Conservation (phyloP, 495 filamentous ascomycete species). For the Evernia prunastri region DNA sequence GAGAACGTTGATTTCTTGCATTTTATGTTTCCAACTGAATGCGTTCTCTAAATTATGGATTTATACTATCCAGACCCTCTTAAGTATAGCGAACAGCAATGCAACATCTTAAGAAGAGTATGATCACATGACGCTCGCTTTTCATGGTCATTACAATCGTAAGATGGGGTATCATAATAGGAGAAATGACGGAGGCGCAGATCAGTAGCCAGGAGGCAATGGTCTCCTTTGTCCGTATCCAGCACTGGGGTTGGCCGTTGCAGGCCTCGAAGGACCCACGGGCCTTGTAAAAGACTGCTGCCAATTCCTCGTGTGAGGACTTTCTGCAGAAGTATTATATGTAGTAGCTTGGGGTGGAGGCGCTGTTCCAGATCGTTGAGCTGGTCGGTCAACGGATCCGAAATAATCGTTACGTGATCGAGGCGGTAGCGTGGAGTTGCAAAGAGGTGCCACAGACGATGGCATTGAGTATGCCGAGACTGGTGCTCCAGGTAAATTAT, state of each 20-base stretch:
- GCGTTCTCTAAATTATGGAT: neutral
- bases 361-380: constrained; percentile 25
- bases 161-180: neutral
- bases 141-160: neutral
- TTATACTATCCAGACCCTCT: neutral
- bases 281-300: constrained; percentile 14
- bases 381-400: constrained; percentile 5
- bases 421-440: constrained; percentile 12
- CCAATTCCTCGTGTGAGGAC: constrained; percentile 13
- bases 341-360: constrained; percentile 18
- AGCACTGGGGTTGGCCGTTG: constrained; percentile 18
- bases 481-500: neutral
- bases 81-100: neutral
- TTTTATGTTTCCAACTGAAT: neutral
- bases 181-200: neutral
- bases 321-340: constrained; percentile 6
- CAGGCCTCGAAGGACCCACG: constrained; percentile 19
- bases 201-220: constrained; percentile 10
- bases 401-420: constrained; percentile 19
- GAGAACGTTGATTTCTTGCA: neutral
- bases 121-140: neutral
- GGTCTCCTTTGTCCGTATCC: constrained; percentile 13
- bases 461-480: neutral
- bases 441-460: constrained; percentile 6
- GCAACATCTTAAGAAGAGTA: neutral